Base-by-base conservation (phyloP, 805 yeast species). In the Sugiyamaella valdiviana region DNA sequence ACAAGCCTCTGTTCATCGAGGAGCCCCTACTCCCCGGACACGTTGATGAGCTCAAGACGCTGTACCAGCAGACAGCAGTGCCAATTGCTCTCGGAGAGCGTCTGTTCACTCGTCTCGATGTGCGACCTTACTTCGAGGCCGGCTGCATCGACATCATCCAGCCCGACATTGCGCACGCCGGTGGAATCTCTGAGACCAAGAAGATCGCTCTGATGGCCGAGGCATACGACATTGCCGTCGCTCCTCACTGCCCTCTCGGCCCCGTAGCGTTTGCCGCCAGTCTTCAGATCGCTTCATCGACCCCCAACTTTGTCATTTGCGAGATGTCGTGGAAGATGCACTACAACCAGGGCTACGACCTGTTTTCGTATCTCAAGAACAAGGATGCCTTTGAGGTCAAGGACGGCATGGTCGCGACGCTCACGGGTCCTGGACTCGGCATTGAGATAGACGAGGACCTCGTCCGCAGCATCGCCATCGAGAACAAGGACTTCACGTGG, bases 241-340 rank as follows among this genome's bases (percentile, higher is more conserved):
- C 65, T 10, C 65, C 65, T 5, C 65, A 61, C 42, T 61, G 65
- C 29, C 65, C 65, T 10, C 52, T 61, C 16, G 65, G 65, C 4
- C 62, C 65, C 3, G 51, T 61, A 35, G 63, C 64, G 6, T 49
- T 61, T 21, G 65, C 65, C 3, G 65, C 65, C 14, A 52, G 56
- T 35, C 42, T 61, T 32, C 64, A 61, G 36, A 49, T 61, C 32
- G 65, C 55, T 2, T 46, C 55, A 12, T 47, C 60, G 6, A 44
- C 52, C 1, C 55, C 54, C 10, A 61, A 61, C 50, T 58, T 58
- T 40, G 54, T 54, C 21, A 60, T 61, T 23, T 53, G 51, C 20
- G 65, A 61, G 43, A 61, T 61, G 65, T 55, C 62, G 6, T 36
- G 51, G 45, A 50, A 49, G 15, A 61, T 61, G 56, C 65, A 61